Conservation (phyloP, 164 flowering plant species). For the Dillenia suffruticosa region DNA sequence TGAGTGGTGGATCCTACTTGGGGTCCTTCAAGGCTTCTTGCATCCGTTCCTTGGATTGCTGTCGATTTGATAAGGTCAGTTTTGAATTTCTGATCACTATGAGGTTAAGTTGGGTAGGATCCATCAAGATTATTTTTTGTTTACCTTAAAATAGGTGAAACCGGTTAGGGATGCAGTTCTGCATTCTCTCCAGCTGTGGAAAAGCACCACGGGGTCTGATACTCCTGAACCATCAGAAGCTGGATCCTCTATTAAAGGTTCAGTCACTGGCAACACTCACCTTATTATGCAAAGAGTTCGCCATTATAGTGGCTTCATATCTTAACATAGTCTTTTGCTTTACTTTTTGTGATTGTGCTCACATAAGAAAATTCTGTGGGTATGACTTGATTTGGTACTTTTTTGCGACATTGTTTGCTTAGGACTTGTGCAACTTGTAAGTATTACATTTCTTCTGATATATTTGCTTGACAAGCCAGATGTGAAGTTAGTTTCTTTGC, state of each 20-base stretch:
- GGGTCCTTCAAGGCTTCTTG: constrained; percentile 55
- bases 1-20: constrained; percentile 40
- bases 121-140: constrained; percentile 7
- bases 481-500: too few relatives aligned
- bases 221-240: constrained; percentile 70
- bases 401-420: too few relatives aligned
- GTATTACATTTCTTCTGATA: too few relatives aligned
- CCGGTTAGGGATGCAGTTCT: constrained; percentile 82
- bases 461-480: too few relatives aligned
- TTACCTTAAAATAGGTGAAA: constrained; percentile 57
- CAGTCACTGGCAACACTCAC: background rate
- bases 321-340: too few relatives aligned
- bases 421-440: too few relatives aligned
- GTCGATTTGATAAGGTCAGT: constrained; percentile 92
- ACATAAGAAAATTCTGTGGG: too few relatives aligned
- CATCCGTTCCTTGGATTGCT: constrained; percentile 65
- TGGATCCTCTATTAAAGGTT: constrained; percentile 81
- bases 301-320: too few relatives aligned
- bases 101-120: constrained; percentile 9
- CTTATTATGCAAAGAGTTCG: too few relatives aligned
- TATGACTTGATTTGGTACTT: too few relatives aligned
- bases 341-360: too few relatives aligned
- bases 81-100: background rate
- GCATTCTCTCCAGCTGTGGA: constrained; percentile 75
- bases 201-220: constrained; percentile 44